Evolutionary conservation across 2,329 filamentous ascomycete genomes (phyloP).

Genomic region (Aureobasidium sp.): DNA sequence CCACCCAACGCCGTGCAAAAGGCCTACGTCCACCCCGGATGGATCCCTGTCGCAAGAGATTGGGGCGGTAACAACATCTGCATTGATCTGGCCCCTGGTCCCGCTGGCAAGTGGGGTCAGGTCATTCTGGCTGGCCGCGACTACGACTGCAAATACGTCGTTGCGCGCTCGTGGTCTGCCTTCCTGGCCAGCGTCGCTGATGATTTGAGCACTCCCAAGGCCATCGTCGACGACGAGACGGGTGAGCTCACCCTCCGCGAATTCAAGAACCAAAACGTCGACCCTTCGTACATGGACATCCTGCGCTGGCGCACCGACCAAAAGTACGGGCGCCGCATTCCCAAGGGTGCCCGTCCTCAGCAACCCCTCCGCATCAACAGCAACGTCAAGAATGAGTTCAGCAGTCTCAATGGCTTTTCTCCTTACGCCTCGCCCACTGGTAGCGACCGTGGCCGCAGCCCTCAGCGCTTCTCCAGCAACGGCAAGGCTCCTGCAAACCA

Average conservation of each 20-base stretch:
- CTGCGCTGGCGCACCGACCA: constrained; percentile 92
- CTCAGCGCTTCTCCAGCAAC: constrained; percentile 55
- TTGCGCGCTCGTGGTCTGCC: constrained; percentile 83
- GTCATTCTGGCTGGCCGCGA: constrained; percentile 94
- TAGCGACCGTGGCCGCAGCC: constrained; percentile 61
- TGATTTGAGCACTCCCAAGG: constrained; percentile 82
- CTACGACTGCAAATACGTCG: constrained; percentile 97
- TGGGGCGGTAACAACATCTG: constrained; percentile 99
- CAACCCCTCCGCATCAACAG: constrained; percentile 40
- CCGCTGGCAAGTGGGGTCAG: constrained; percentile 88
- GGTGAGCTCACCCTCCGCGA: constrained; percentile 87
- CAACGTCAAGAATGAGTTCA: constrained; percentile 46
- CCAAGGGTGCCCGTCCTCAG: constrained; percentile 38
- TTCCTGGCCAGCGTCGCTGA: constrained; percentile 85
- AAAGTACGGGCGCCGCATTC: constrained; percentile 64
- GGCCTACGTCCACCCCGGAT: constrained; percentile 85
- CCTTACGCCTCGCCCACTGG: constrained; percentile 60
- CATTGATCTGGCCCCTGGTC: constrained; percentile 84
- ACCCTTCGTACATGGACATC: constrained; percentile 91
- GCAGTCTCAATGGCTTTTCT: constrained; percentile 42
- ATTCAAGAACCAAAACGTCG: constrained; percentile 82
- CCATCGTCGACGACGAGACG: constrained; percentile 85
- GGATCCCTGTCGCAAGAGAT: constrained; percentile 93
- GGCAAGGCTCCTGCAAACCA: constrained; percentile 58
- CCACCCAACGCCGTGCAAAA: constrained; percentile 82